Evolutionary conservation across 805 yeast species (phyloP), one percentile per base, ranked within the genome.

Genomic region (Lachancea lanzarotensis): DNA sequence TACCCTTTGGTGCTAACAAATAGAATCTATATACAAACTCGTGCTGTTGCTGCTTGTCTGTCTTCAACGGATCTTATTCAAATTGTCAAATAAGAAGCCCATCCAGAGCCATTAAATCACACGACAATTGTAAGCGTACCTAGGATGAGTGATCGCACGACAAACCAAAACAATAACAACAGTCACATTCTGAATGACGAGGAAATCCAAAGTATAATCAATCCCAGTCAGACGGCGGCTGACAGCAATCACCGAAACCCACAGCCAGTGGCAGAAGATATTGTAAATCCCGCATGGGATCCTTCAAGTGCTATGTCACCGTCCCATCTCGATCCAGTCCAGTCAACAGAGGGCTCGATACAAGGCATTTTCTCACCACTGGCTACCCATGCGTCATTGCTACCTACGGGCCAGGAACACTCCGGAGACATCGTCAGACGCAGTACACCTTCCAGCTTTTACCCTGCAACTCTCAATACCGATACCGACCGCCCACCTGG

Each of bases 281-380:
- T 60, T 26, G 52, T 57, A 2, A 60, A 60, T 40, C 65, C 65
- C 30, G 52, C 59, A 10, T 45, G 52, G 36, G 56, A 52, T 20
- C 51, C 52, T 13, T 16, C 46, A 11, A 44, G 45, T 22, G 35
- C 36, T n/a, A 26, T 46, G 42, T 45, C 50, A 10, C 49, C 54
- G 6, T 45, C 47, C 17, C 37, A 40, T n/a, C 20, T 41, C 17
- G 37, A 27, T 13, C 35, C 20, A n/a, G n/a, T n/a, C 5, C 38
- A 26, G 19, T 16, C 20, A 7, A 26, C 33, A n/a, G 10, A 13
- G 13, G 17, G n/a, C n/a, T 15, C 39, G 12, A 31, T 35, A 19
- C 29, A 33, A 33, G 36, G 40, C 43, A 42, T 39, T 3, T 44
- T 44, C 18, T 44, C 47, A 8, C 47, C 47, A 6, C 29, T 39